Conservation (phyloP, 164 flowering plant genomes). For the Nymphaea colorata region DNA sequence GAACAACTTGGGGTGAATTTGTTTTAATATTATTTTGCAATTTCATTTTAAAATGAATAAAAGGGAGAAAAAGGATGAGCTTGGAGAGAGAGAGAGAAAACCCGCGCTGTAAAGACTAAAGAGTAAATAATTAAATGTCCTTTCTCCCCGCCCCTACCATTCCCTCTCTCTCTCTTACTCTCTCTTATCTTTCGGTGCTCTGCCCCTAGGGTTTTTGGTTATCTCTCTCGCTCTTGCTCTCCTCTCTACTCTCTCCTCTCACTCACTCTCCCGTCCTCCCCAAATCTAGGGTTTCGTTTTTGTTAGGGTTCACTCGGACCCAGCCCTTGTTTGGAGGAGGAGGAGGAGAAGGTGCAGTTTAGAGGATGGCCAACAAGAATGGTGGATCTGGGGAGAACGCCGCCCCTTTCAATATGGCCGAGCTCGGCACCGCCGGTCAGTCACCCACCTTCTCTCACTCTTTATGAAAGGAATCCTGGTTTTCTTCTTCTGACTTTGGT, state of each 20-base stretch:
- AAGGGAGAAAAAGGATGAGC: no score
- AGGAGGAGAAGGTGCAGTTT: not conserved
- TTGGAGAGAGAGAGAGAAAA: no score
- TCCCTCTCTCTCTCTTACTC: slow-evolving; percentile 1
- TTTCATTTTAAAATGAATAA: no score
- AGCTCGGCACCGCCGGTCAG: slow-evolving; percentile 18
- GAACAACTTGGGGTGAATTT: no score
- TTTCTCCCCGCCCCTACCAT: not conserved
- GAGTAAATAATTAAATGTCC: not conserved
- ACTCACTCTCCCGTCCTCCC: no score
- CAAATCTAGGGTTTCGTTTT: no score
- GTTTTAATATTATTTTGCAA: no score
- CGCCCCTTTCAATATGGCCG: slow-evolving; percentile 14
- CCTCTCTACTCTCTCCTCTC: no score
- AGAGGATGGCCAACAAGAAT: not conserved
- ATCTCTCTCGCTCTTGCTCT: not conserved
- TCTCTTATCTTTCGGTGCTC: not conserved
- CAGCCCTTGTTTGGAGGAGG: not conserved
- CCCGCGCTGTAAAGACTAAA: no score
- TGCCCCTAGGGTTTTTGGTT: not conserved
- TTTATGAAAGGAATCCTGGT: not conserved
- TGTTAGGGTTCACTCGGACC: not conserved
- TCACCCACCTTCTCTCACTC: not conserved
- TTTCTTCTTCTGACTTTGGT: not conserved
- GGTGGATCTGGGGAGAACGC: slow-evolving; percentile 15